phyloP scores from a whole-genome alignment of 169 alveolate species.

The Eimeria falciformis region DNA sequence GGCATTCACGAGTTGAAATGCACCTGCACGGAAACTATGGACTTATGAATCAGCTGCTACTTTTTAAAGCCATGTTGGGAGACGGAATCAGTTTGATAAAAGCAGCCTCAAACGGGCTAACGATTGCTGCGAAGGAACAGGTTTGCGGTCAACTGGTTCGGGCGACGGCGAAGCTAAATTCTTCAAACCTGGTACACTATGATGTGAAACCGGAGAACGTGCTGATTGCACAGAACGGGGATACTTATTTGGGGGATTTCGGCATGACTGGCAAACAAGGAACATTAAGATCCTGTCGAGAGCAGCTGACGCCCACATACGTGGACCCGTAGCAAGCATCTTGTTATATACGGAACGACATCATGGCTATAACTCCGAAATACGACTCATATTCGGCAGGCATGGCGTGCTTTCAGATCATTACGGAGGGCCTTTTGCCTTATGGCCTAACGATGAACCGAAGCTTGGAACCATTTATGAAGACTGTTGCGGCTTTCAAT shows the following conservation, averaged over 20 bases:
- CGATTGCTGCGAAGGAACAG: background rate
- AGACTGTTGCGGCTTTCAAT: background rate
- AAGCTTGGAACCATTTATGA: background rate
- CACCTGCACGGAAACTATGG: background rate
- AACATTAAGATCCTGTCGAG: background rate
- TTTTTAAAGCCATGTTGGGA: background rate
- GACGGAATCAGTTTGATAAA: background rate
- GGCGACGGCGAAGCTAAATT: background rate
- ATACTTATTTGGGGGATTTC: background rate
- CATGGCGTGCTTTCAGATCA: background rate
- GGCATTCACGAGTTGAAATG: background rate
- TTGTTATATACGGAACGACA: background rate
- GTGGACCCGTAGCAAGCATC: background rate
- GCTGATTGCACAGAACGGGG: background rate
- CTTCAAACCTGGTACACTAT: background rate
- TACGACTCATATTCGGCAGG: constrained; percentile 3
- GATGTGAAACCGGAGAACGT: constrained; percentile 24
- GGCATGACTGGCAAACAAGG: background rate
- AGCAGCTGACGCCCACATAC: background rate
- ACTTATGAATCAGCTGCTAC: background rate
- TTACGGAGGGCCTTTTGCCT: background rate
- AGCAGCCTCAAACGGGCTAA: background rate
- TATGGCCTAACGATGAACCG: background rate
- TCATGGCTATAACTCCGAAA: background rate
- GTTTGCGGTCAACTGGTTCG: background rate